phyloP scores from a whole-genome alignment of 176 grass and related monocot genomes.

The Cenchrus americanus region DNA sequence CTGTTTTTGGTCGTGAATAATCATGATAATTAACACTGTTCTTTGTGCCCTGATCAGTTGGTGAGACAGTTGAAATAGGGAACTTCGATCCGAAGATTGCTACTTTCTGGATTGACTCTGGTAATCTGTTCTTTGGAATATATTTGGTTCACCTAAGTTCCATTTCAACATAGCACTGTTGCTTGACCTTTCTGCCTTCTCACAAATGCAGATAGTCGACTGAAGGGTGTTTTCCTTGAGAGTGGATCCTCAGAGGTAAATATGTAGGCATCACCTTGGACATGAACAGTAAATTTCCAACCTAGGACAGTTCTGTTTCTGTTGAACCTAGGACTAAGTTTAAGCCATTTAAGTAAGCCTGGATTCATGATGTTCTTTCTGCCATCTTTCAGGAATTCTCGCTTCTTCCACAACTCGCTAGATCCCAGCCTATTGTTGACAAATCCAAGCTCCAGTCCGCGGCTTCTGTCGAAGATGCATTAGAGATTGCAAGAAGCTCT shows the following conservation, averaged over 20 bases:
- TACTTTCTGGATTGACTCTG: constrained; percentile 88
- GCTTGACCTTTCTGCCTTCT: constrained; percentile 16
- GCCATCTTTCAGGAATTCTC: constrained; percentile 77
- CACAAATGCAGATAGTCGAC: constrained; percentile 65
- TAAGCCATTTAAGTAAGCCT: not conserved
- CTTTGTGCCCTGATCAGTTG: constrained; percentile 62
- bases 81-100: constrained; percentile 88
- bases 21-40: constrained; percentile 12
- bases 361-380: constrained; percentile 12
- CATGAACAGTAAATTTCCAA: not conserved
- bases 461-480: constrained; percentile 72
- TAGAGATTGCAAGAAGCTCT: constrained; percentile 71
- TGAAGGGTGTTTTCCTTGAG: constrained; percentile 97
- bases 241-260: constrained; percentile 89
- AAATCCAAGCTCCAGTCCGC: constrained; percentile 74
- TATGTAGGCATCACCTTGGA: not conserved
- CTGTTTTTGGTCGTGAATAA: constrained; percentile 2
- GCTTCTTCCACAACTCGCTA: constrained; percentile 71
- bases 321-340: constrained; percentile 16
- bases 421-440: constrained; percentile 73
- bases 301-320: not conserved
- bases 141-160: constrained; percentile 22
- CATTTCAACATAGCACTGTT: not conserved
- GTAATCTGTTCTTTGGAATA: constrained; percentile 49
- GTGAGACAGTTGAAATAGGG: constrained; percentile 87